Evolutionary conservation across 371 early-diverging fungal genomes (phyloP), one percentile per base, ranked within the genome.

Genomic region (Apophysomyces sp.): DNA sequence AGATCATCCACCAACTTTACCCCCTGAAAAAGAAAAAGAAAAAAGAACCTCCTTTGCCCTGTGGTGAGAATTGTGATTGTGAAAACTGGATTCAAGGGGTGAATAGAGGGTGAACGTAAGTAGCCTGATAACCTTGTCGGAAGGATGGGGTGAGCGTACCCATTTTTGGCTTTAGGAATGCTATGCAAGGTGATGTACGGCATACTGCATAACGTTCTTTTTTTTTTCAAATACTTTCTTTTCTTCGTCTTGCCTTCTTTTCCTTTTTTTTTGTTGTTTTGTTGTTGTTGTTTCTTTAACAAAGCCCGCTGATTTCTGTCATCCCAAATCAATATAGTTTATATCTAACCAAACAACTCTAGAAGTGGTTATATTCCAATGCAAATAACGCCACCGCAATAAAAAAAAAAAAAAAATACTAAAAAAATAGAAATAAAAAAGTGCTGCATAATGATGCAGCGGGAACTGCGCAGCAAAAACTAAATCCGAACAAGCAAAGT

Each of bases 1-100:
- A 44, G 49, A 44, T 44, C 49, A 44, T 44, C 49, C 49, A 21
- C 49, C 49, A 44, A 44, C 49, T 26, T 27, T 65, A 69, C 32
- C 73, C 69, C 55, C 52, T 58, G 52, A 31, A 60, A 60, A 70
- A 68, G 55, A 61, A 63, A 52, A 60, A 58, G 57, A 66, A 69
- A 67, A 34, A 34, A 34, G 34, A 34, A 34, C 18, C 41, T 41
- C 41, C 18, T 18, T 21, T 21, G 9, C 21, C 24, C 24, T 21
- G 49, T 44, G 49, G 49, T 44, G 49, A 18, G 49, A 44, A 44
- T 44, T 44, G 49, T 44, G 49, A 44, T 44, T 44, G 49, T 44
- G 49, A 16, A 44, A 44, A 44, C 49, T 44, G 49, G 24, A 21
- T 44, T 44, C 49, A 44, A 44, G 49, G 49, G 49, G 49, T 37